Percentiles rank a stretch among this genome's conserved stretches.
phyloP scores from a whole-genome alignment of 202 grass and related monocot species.

The Bolboschoenoplectus hybrid region DNA sequence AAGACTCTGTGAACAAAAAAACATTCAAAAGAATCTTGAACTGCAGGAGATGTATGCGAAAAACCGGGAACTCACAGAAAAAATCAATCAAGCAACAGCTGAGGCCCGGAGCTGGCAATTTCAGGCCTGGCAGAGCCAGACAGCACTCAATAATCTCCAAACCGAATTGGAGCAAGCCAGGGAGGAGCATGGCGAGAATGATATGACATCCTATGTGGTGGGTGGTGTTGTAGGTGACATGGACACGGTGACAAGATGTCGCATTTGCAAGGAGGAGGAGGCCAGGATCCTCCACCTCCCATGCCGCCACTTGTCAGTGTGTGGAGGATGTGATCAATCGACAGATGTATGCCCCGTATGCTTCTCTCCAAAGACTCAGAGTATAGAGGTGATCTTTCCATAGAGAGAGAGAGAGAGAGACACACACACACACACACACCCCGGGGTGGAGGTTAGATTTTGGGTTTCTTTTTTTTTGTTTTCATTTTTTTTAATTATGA shows the following conservation, averaged over 20 bases:
- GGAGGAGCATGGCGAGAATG: neutral
- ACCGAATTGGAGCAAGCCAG: neutral
- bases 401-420: neutral
- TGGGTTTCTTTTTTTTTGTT: neutral
- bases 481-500: neutral
- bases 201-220: neutral
- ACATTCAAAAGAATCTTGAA: neutral
- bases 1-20: neutral
- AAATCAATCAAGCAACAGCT: neutral
- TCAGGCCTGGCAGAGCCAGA: neutral
- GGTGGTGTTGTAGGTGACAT: neutral
- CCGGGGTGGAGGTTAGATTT: neutral
- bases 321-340: neutral
- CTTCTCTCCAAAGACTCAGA: neutral
- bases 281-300: slow-evolving; percentile 17
- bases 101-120: neutral
- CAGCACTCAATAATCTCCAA: neutral
- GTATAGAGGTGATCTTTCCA: slow-evolving; percentile 17
- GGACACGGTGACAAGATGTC: neutral
- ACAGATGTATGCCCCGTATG: slow-evolving; percentile 2
- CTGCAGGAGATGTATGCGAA: neutral
- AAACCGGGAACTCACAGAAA: neutral
- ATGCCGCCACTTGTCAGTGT: slow-evolving; percentile 24
- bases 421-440: neutral
- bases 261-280: neutral